Evolutionary conservation across 805 yeast species (phyloP).

Genomic region (Maudiozyma bulderi): DNA sequence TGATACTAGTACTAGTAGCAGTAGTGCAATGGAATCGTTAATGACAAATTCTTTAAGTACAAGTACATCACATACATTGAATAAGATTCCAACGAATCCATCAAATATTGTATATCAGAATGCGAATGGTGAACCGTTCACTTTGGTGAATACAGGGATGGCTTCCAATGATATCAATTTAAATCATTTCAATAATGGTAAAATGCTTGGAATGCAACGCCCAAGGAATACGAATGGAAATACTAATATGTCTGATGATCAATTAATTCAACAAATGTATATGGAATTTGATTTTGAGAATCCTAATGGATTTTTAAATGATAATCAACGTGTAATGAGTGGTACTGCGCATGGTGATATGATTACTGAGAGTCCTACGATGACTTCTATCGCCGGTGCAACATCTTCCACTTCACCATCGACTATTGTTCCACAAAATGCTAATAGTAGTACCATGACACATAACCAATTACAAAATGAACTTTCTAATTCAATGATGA

Average conservation of each 20-base stretch:
- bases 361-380: conserved; percentile 1
- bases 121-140: background rate
- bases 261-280: conserved; percentile 14
- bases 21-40: conserved; percentile 20
- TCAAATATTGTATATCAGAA: background rate
- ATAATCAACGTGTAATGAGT: conserved; percentile 3
- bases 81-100: conserved; percentile 1
- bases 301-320: conserved; percentile 13
- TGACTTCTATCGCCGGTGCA: conserved; percentile 3
- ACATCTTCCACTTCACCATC: conserved; percentile 4
- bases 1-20: conserved; percentile 14
- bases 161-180: conserved; percentile 7
- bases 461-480: background rate
- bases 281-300: conserved; percentile 22
- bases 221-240: background rate
- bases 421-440: conserved; percentile 1
- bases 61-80: conserved; percentile 5
- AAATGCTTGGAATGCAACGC: too few species aligned
- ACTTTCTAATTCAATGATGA: background rate
- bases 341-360: background rate
- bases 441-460: background rate
- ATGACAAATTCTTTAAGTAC: conserved; percentile 20
- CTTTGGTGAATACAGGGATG: conserved; percentile 5
- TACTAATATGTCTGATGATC: conserved; percentile 3
- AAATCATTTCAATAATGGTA: background rate